Evolutionary conservation across 768 basidiomycete species (phyloP).

Genomic region (Candolleomyces aberdarensis): DNA sequence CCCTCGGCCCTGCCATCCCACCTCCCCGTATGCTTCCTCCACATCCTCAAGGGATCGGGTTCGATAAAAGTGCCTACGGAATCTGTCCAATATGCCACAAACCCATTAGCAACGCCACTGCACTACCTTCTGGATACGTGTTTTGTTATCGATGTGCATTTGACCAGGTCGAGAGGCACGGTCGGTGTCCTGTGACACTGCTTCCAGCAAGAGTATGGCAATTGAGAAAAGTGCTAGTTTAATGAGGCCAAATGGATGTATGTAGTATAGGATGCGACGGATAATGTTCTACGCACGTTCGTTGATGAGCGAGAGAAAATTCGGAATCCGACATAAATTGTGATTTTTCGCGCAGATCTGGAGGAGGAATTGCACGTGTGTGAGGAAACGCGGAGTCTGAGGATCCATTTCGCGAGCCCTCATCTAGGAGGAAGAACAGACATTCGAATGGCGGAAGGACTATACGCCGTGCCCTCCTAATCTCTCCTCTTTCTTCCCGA

Average conservation of each 20-base stretch:
- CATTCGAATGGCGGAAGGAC: background rate
- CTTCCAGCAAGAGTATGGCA: slow-evolving; percentile 75
- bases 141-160: slow-evolving; percentile 93
- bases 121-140: slow-evolving; percentile 89
- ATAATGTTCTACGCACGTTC: slow-evolving; percentile 43
- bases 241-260: slow-evolving; percentile 18
- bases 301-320: slow-evolving; percentile 20
- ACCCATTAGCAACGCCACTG: slow-evolving; percentile 79
- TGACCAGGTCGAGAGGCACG: slow-evolving; percentile 73
- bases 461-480: background rate
- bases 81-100: slow-evolving; percentile 78
- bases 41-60: slow-evolving; percentile 66
- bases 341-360: background rate
- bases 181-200: slow-evolving; percentile 85
- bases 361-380: slow-evolving; percentile 11
- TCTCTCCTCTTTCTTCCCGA: background rate
- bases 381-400: background rate
- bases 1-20: slow-evolving; percentile 66
- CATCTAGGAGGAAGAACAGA: background rate
- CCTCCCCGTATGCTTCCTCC: slow-evolving; percentile 75
- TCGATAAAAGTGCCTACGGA: slow-evolving; percentile 69
- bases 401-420: background rate
- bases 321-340: background rate
- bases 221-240: slow-evolving; percentile 83
- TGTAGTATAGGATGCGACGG: no score